Percentiles rank a stretch among this genome's conserved stretches.
These are phyloP conservation scores for Microdochium trichocladiopsis DNA, from an alignment of 2,329 filamentous ascomycete genomes.

Conservation along the genomic window DNA sequence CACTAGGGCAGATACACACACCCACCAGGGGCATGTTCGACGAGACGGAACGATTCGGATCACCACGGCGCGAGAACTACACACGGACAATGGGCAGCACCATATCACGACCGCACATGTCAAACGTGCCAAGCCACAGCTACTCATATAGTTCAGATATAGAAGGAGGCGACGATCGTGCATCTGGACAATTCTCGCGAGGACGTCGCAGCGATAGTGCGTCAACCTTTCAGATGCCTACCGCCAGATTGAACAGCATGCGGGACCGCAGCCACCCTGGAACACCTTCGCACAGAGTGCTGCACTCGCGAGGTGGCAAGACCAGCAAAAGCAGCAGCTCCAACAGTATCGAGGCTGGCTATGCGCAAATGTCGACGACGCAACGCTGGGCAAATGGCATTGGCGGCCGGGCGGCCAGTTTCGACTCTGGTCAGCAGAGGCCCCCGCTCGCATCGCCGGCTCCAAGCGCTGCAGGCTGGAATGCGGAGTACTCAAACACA, in stretches of 20 bases:
- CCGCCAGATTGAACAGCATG: slow-evolving; percentile 57
- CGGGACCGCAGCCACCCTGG: slow-evolving; percentile 36
- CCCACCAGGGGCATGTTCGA: slow-evolving; percentile 24
- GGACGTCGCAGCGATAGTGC: slow-evolving; percentile 74
- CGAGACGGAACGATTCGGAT: slow-evolving; percentile 24
- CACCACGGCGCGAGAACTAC: slow-evolving; percentile 15
- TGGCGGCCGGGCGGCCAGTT: slow-evolving; percentile 59
- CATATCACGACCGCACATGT: slow-evolving; percentile 12
- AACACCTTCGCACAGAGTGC: slow-evolving; percentile 29
- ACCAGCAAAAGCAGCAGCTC: slow-evolving; percentile 67
- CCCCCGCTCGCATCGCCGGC: slow-evolving; percentile 19
- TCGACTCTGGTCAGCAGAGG: slow-evolving; percentile 55
- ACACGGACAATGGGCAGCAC: slow-evolving; percentile 17
- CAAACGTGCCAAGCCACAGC: slow-evolving; percentile 23
- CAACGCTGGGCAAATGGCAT: slow-evolving; percentile 51
- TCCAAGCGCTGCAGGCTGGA: slow-evolving; percentile 26
- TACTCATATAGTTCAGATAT: slow-evolving; percentile 58
- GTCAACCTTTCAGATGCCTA: slow-evolving; percentile 58
- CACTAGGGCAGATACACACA: slow-evolving; percentile 38
- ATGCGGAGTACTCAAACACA: slow-evolving; percentile 40
- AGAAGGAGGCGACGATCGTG: slow-evolving; percentile 47
- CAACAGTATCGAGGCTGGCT: slow-evolving; percentile 59
- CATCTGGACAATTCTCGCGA: slow-evolving; percentile 45
- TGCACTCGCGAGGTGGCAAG: slow-evolving; percentile 52
- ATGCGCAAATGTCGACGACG: slow-evolving; percentile 47